Evolutionary conservation across 2,329 filamentous ascomycete genomes (phyloP).

Genomic region (Cytospora leucostoma): DNA sequence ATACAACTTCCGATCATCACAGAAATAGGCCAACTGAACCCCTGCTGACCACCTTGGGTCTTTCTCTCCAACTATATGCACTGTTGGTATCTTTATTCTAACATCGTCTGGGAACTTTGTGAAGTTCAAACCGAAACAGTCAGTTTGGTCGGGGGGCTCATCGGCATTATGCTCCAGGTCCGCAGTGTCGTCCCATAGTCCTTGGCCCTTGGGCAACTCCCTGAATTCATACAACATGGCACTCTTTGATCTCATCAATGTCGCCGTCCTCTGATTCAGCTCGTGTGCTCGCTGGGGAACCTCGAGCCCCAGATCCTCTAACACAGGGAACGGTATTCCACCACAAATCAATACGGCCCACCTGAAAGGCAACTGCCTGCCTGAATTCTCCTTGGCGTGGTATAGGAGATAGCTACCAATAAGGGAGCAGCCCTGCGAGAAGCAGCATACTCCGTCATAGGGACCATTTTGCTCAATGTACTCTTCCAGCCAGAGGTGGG

Average conservation of each 20-base stretch:
- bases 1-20: conserved; percentile 36
- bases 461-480: conserved; percentile 39
- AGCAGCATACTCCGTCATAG: conserved; percentile 41
- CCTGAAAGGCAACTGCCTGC: conserved; percentile 38
- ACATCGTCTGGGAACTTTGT: conserved; percentile 36
- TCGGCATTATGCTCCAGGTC: conserved; percentile 37
- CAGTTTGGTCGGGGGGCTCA: conserved; percentile 33
- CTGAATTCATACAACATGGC: conserved; percentile 33
- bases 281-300: conserved; percentile 38
- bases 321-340: conserved; percentile 38
- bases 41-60: conserved; percentile 41
- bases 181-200: conserved; percentile 39
- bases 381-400: conserved; percentile 38
- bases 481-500: conserved; percentile 40
- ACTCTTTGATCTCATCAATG: conserved; percentile 34
- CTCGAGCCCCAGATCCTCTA: conserved; percentile 40
- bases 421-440: conserved; percentile 43
- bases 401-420: conserved; percentile 44
- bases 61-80: conserved; percentile 40
- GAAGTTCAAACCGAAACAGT: conserved; percentile 41
- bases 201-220: conserved; percentile 32
- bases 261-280: conserved; percentile 33
- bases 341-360: conserved; percentile 46
- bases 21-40: conserved; percentile 41
- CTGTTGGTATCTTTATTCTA: conserved; percentile 39